phyloP scores from a whole-genome alignment of 805 yeast genomes.

The Groenewaldozyma salmanticensis region DNA sequence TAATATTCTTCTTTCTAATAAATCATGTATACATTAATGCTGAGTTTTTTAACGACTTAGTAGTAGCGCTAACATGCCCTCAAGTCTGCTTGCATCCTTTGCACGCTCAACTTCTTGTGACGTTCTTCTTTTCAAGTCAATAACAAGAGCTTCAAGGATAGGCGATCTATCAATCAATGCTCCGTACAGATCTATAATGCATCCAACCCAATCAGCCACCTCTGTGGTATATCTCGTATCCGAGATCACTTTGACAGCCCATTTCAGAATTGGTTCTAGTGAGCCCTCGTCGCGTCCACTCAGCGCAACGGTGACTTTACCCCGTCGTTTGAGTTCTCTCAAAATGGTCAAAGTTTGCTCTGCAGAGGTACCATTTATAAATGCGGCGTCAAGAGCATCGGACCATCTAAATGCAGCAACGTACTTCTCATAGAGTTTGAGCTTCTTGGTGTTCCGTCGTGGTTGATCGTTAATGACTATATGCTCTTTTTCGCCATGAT shows the following conservation, averaged over 20 bases:
- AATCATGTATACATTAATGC: neutral
- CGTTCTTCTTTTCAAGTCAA: slow-evolving; percentile 46
- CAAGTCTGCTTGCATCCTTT: slow-evolving; percentile 77
- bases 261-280: slow-evolving; percentile 74
- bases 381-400: slow-evolving; percentile 85
- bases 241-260: slow-evolving; percentile 68
- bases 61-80: slow-evolving; percentile 87
- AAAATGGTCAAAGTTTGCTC: slow-evolving; percentile 77
- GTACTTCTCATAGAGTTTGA: slow-evolving; percentile 73
- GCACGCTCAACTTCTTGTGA: slow-evolving; percentile 66
- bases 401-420: slow-evolving; percentile 84
- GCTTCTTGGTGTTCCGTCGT: slow-evolving; percentile 39
- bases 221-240: slow-evolving; percentile 64
- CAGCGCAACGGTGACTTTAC: slow-evolving; percentile 76
- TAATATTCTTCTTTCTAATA: neutral
- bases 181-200: slow-evolving; percentile 66
- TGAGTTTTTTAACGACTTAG: slow-evolving; percentile 22
- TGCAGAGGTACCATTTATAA: slow-evolving; percentile 64
- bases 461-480: slow-evolving; percentile 51
- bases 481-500: slow-evolving; percentile 82
- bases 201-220: slow-evolving; percentile 59
- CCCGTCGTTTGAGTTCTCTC: slow-evolving; percentile 78
- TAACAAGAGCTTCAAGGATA: slow-evolving; percentile 63
- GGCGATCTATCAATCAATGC: slow-evolving; percentile 63
- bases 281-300: slow-evolving; percentile 77